A percentile compares a stretch with the other conserved stretches of the same genome.
phyloP scores from a whole-genome alignment of 257 asterid genomes.

The Plantago elongata region DNA sequence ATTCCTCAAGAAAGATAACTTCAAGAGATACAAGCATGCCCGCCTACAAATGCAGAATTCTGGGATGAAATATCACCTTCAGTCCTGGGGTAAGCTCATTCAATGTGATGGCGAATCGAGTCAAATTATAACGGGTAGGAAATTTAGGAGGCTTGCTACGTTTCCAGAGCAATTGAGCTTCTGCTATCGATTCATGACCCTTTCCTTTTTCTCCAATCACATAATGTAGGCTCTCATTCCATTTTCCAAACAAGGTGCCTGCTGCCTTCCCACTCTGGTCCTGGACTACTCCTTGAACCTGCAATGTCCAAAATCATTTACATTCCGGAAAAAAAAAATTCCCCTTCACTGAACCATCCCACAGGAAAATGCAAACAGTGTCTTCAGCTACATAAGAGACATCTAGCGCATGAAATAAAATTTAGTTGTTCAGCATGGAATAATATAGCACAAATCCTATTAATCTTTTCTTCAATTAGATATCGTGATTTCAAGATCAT shows the following conservation, averaged over 20 bases:
- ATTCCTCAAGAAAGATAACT: no score
- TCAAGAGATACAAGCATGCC: no score
- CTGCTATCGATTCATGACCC: constrained; percentile 50
- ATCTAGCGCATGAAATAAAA: no score
- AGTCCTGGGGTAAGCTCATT: constrained; percentile 80
- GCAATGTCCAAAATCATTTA: constrained; percentile 18
- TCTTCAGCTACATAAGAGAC: no score
- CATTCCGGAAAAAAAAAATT: no score
- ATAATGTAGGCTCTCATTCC: constrained; percentile 94
- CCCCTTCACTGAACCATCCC: no score
- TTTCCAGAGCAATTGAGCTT: constrained; percentile 79
- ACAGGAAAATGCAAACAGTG: no score
- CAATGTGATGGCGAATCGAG: constrained; percentile 86
- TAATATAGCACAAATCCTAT: no score
- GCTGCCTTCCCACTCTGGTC: constrained; percentile 77
- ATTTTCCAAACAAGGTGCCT: constrained; percentile 84
- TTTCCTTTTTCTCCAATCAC: constrained; percentile 73
- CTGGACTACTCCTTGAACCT: constrained; percentile 92
- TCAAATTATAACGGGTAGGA: constrained; percentile 80
- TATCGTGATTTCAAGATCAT: no score
- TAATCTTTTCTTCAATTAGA: no score
- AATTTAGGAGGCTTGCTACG: constrained; percentile 70
- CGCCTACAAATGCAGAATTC: no score
- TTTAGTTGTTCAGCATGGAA: no score
- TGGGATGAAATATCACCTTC: constrained; percentile 40